Base-by-base conservation (phyloP, 2,329 filamentous ascomycete species). In the Diaporthe amygdali region DNA sequence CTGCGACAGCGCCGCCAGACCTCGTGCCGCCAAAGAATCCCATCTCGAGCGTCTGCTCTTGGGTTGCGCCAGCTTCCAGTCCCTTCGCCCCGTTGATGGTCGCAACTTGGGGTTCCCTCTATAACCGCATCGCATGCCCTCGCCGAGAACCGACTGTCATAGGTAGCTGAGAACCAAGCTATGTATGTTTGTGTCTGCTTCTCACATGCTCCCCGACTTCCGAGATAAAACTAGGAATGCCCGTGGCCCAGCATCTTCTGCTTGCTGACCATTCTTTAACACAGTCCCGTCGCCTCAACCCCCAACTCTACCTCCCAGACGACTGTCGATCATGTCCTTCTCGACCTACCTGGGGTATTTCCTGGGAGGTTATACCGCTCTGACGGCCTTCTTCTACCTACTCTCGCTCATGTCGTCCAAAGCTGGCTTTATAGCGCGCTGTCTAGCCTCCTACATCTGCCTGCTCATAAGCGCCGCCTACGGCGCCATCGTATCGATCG, bases 401-500 rank as follows among this genome's bases (percentile, higher is more conserved):
- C 80, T 92, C 73, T 91, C 90, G 72, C 81, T 87, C 75, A 82
- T 88, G 76, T 76, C 89, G 52, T 88, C 90, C 74, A 85, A 87
- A 72, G 88, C 89, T 66, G 88, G 86, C 79, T 96, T 94, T 83
- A 87, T 86, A 76, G 93, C 92, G 75, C 93, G 94, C 79, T 83
- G 87, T 64, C 85, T 94, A 75, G 90, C 90, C 75, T 86, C 88
- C 59, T 94, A 93, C 80, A 83, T 92, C 73, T 85, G 87, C 46
- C 82, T 94, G 63, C 77, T 92, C 68, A 74, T 87, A 68, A 86
- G 79, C 80, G 89, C 95, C 34, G 81, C 86, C 76, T 97, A 94
- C 82, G 96, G 95, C 72, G 93, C 94, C 71, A 73, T 94, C 56
- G 91, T 91, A 34, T 94, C 93, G 54, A 88, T 95, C 73, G 77